Evolutionary conservation across 805 yeast species (phyloP), one percentile per base, ranked within the genome.

Genomic region (Yarrowia bubula): DNA sequence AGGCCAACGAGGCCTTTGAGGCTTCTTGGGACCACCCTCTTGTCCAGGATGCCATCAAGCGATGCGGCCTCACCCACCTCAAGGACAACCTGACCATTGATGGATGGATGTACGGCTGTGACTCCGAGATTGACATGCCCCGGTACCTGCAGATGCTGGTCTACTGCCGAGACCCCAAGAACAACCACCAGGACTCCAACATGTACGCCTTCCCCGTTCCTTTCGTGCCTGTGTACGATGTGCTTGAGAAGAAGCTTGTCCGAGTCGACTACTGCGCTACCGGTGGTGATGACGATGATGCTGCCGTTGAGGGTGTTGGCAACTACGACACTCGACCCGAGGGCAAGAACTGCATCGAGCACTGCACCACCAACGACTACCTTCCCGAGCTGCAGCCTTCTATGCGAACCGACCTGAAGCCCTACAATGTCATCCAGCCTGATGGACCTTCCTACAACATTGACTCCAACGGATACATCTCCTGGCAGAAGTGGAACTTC

Each of bases 31-130:
- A 74, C 31, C 86, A 86, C 72, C 91, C 91, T 31, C 67, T 72
- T 1, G 85, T 87, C 67, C 67, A 75, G 68, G 89, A 86, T 28
- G 92, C 88, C 74, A 79, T 87, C 71, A 88, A 79, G 67, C 87
- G 87, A 75, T 81, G 88, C 76, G 74, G 84, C 73, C 77, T 74
- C 66, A 69, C 68, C 38, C 65, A 60, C 10, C 66, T 66, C 8
- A 18, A 57, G 22, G 64, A 70, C 17, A 61, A 65, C 31, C 85
- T 87, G 57, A 82, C 86, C 70, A 83, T 82, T 72, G 93, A 88
- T 74, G 90, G 91, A 63, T 89, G 96, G 96, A 89, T 88, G 82
- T 88, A 89, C 74, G 96, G 93, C 71, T 86, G 91, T 38, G 91
- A 87, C 72, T 76, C 81, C 67, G 89, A 86, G 72, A 71, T 66